These are phyloP conservation scores for Aspergillus melleus DNA, from an alignment of 2,329 filamentous ascomycete species.

Conservation along the genomic window DNA sequence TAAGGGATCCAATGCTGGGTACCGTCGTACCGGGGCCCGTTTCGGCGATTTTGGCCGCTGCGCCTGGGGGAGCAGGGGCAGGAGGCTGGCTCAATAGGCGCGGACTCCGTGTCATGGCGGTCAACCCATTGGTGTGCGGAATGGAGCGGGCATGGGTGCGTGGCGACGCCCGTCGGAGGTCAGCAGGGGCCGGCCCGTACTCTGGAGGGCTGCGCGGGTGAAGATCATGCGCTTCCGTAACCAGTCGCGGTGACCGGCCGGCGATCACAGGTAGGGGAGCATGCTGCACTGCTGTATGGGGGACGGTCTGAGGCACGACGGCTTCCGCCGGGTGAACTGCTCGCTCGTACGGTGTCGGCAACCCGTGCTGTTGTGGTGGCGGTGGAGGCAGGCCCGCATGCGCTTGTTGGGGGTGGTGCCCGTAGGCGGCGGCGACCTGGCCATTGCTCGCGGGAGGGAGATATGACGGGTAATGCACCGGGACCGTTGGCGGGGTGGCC, in stretches of 20 bases:
- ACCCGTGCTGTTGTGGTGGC: conserved; percentile 26
- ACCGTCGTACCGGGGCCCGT: conserved; percentile 43
- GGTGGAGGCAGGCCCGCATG: conserved; percentile 15
- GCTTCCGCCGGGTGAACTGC: conserved; percentile 33
- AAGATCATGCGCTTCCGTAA: conserved; percentile 27
- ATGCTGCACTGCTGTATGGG: conserved; percentile 20
- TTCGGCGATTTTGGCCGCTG: conserved; percentile 27
- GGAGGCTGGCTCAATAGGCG: conserved; percentile 28
- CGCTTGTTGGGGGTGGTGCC: conserved; percentile 25
- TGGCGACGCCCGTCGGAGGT: conserved; percentile 39
- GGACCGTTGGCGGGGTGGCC: conserved; percentile 42
- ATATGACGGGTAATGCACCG: conserved; percentile 39
- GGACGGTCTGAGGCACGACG: conserved; percentile 25
- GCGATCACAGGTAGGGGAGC: conserved; percentile 23
- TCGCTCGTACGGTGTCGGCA: conserved; percentile 36
- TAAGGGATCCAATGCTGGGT: conserved; percentile 54
- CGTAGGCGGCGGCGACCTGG: conserved; percentile 29
- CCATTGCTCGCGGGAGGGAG: conserved; percentile 35
- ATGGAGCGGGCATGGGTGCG: conserved; percentile 26
- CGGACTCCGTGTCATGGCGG: conserved; percentile 25
- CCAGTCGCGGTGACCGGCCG: conserved; percentile 28
- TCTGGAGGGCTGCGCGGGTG: conserved; percentile 31
- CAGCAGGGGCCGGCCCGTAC: conserved; percentile 27
- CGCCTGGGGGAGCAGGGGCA: conserved; percentile 18
- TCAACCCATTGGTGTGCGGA: conserved; percentile 23